Conservation (phyloP, 73 alveolate species). For the Tetrahymena elliotti region DNA sequence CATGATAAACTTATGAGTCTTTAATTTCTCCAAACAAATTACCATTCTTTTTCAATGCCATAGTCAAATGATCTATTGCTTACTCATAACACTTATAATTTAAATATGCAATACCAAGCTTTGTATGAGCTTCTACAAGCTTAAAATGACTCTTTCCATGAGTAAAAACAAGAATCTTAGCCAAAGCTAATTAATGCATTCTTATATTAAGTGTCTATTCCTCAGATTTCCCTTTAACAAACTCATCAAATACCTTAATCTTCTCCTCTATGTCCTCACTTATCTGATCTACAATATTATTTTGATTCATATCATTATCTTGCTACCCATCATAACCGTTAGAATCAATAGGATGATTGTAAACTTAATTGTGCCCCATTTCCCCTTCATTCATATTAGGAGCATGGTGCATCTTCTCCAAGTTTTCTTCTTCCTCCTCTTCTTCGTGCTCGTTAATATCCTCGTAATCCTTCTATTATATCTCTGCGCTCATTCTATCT, state of each 20-base stretch:
- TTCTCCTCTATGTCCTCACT: constrained; percentile 79
- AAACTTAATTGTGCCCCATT: not conserved
- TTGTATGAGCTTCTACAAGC: constrained; percentile 73
- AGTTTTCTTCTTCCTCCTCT: not conserved
- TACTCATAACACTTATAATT: constrained; percentile 74
- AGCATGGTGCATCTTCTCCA: not conserved
- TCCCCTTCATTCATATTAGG: not conserved
- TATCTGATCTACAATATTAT: constrained; percentile 54
- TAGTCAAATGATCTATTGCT: constrained; percentile 80
- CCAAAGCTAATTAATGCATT: constrained; percentile 66
- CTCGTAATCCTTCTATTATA: not conserved
- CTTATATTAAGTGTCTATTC: constrained; percentile 63
- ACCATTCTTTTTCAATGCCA: constrained; percentile 78
- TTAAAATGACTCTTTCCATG: constrained; percentile 63
- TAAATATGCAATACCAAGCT: constrained; percentile 78
- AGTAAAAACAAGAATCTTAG: constrained; percentile 69
- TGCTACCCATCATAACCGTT: not conserved
- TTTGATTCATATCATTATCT: not conserved
- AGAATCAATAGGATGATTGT: not conserved
- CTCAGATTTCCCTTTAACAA: constrained; percentile 43
- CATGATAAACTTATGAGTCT: constrained; percentile 72
- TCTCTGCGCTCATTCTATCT: not conserved
- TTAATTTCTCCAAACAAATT: constrained; percentile 56
- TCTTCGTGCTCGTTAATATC: not conserved
- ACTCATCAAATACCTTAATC: constrained; percentile 58